These are phyloP conservation scores for Moringa oleifera DNA, from an alignment of 345 rosid species.

Conservation along the genomic window DNA sequence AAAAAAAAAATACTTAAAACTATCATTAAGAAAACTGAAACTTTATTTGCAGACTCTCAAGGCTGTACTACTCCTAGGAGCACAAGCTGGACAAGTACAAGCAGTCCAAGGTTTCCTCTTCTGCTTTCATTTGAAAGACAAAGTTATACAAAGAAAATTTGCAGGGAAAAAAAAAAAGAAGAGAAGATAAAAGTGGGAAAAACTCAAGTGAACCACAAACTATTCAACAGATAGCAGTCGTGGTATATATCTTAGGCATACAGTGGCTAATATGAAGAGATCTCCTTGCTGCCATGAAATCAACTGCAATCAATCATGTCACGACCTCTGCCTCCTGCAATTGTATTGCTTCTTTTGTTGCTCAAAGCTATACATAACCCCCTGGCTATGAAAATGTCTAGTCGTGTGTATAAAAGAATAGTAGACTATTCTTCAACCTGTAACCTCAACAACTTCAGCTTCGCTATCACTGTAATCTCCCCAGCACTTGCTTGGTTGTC, in stretches of 20 bases:
- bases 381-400: no score
- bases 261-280: neutral
- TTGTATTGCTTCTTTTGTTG: neutral
- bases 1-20: neutral
- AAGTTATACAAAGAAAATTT: neutral
- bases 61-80: neutral
- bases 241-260: neutral
- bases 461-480: slow-evolving; percentile 79
- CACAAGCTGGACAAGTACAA: no score
- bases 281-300: neutral
- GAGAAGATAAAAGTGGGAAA: neutral
- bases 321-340: neutral
- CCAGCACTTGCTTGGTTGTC: slow-evolving; percentile 60
- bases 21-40: neutral
- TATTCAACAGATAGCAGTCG: neutral
- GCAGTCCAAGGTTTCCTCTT: neutral
- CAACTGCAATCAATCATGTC: neutral
- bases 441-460: slow-evolving; percentile 58
- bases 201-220: neutral
- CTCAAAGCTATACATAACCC: neutral
- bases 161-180: no score
- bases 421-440: slow-evolving; percentile 37
- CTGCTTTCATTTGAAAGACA: neutral
- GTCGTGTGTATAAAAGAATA: slow-evolving; percentile 1
- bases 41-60: neutral